These are phyloP conservation scores for Solanum gracilifrons DNA, from an alignment of 257 asterid species.

Conservation along the genomic window DNA sequence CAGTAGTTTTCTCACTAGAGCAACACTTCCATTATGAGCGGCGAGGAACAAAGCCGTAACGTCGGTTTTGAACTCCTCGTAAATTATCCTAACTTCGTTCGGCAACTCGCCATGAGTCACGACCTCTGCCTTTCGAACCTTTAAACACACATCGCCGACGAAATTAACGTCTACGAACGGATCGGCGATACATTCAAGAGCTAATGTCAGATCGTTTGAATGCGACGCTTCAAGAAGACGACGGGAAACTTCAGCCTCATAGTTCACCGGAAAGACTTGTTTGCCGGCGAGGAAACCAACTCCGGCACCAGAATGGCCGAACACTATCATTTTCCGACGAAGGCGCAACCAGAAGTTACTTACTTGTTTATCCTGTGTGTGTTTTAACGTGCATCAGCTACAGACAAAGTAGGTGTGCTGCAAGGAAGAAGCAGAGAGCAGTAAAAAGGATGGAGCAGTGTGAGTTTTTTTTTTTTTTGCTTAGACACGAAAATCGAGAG, in stretches of 20 bases:
- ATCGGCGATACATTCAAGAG: slow-evolving; percentile 44
- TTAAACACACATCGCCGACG: slow-evolving; percentile 54
- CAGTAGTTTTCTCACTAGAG: slow-evolving; percentile 51
- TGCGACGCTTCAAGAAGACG: slow-evolving; percentile 57
- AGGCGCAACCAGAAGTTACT: background rate
- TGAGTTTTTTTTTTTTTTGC: background rate
- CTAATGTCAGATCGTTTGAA: slow-evolving; percentile 41
- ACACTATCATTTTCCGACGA: slow-evolving; percentile 23
- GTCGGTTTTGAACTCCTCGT: slow-evolving; percentile 61
- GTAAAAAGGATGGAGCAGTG: background rate
- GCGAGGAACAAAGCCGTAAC: slow-evolving; percentile 65
- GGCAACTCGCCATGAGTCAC: slow-evolving; percentile 44
- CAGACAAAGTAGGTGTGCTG: background rate
- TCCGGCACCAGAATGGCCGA: slow-evolving; percentile 34
- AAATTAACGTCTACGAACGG: slow-evolving; percentile 67
- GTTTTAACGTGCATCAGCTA: background rate
- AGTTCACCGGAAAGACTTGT: slow-evolving; percentile 70
- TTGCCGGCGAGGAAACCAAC: slow-evolving; percentile 48
- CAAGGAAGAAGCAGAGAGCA: background rate
- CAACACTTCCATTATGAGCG: slow-evolving; percentile 40
- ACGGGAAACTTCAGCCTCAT: slow-evolving; percentile 61
- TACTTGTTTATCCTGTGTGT: background rate
- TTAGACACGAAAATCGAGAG: slow-evolving; percentile 10
- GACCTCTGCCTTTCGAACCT: slow-evolving; percentile 42
- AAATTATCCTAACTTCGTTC: slow-evolving; percentile 32